phyloP scores from a whole-genome alignment of 495 filamentous ascomycete species.

The Lasiosphaeria ovina region DNA sequence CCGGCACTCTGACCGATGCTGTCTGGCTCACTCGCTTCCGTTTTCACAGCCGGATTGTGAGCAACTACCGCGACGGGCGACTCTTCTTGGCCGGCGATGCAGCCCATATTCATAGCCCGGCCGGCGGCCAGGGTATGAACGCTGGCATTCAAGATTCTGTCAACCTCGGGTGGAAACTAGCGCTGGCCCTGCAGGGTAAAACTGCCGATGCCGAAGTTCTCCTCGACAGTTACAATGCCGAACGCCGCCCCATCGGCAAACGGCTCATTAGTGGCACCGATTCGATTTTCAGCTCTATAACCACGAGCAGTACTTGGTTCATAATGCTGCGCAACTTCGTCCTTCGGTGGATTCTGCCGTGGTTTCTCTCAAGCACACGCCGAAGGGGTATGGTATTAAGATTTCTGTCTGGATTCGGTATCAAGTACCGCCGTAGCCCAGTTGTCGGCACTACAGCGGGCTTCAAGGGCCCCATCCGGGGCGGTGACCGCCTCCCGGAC shows the following conservation, averaged over 20 bases:
- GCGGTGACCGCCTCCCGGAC: constrained; percentile 37
- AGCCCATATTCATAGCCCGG: constrained; percentile 58
- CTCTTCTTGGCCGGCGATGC: constrained; percentile 59
- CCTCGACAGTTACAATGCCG: constrained; percentile 39
- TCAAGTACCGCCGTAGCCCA: constrained; percentile 36
- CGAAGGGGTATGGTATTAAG: constrained; percentile 24
- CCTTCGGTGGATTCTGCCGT: constrained; percentile 36
- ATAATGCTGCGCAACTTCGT: constrained; percentile 33
- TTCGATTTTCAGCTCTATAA: constrained; percentile 37
- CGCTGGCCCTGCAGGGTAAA: constrained; percentile 26
- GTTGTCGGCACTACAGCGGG: constrained; percentile 30
- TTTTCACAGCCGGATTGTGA: constrained; percentile 38
- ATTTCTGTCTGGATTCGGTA: constrained; percentile 40
- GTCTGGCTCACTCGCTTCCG: constrained; percentile 43
- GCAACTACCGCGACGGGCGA: constrained; percentile 34
- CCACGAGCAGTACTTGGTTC: constrained; percentile 30
- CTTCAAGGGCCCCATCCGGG: constrained; percentile 26
- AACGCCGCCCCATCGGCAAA: constrained; percentile 37
- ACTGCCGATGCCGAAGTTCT: constrained; percentile 15
- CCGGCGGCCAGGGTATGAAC: constrained; percentile 61
- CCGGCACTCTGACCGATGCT: constrained; percentile 32
- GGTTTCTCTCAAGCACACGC: constrained; percentile 21
- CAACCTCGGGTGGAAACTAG: constrained; percentile 59
- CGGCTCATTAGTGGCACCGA: constrained; percentile 37
- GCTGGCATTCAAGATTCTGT: constrained; percentile 58